These are phyloP conservation scores for Adiantum capillusveneris DNA, from an alignment of 75 land plant genomes.

Conservation along the genomic window DNA sequence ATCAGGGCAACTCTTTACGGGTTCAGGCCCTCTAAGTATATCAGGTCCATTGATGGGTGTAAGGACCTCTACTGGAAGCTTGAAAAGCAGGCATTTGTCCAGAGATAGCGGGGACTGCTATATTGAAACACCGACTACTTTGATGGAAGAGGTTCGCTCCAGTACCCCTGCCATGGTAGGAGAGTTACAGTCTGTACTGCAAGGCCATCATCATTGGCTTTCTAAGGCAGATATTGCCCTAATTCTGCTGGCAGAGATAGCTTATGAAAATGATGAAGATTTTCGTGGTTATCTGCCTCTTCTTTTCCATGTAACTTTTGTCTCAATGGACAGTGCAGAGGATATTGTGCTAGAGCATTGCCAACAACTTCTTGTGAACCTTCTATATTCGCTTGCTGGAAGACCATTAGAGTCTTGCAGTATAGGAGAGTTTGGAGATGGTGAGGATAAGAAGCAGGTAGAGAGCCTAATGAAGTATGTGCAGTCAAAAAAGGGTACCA, in stretches of 20 bases:
- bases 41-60: constrained; percentile 96
- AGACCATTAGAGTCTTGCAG: constrained; percentile 89
- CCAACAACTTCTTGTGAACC: constrained; percentile 93
- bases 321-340: constrained; percentile 99
- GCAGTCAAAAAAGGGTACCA: constrained; percentile 95
- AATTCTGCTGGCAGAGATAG: constrained; percentile 94
- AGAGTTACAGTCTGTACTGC: constrained; percentile 88
- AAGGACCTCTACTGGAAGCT: constrained; percentile 84
- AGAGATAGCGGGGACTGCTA: constrained; percentile 94
- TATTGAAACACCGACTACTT: constrained; percentile 85
- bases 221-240: constrained; percentile 97
- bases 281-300: constrained; percentile 95
- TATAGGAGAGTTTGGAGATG: constrained; percentile 75
- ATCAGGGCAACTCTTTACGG: constrained; percentile 92
- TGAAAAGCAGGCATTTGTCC: constrained; percentile 90
- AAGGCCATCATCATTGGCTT: constrained; percentile 84
- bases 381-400: constrained; percentile 94
- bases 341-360: constrained; percentile 97
- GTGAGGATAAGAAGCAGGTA: constrained; percentile 95
- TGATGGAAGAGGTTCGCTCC: constrained; percentile 59
- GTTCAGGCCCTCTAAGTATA: constrained; percentile 64
- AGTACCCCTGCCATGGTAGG: constrained; percentile 66
- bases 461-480: constrained; percentile 96
- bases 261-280: constrained; percentile 99
- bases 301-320: constrained; percentile 98